Evolutionary conservation across 768 basidiomycete species (phyloP).

Genomic region (Leucosporidium creatinivorum): DNA sequence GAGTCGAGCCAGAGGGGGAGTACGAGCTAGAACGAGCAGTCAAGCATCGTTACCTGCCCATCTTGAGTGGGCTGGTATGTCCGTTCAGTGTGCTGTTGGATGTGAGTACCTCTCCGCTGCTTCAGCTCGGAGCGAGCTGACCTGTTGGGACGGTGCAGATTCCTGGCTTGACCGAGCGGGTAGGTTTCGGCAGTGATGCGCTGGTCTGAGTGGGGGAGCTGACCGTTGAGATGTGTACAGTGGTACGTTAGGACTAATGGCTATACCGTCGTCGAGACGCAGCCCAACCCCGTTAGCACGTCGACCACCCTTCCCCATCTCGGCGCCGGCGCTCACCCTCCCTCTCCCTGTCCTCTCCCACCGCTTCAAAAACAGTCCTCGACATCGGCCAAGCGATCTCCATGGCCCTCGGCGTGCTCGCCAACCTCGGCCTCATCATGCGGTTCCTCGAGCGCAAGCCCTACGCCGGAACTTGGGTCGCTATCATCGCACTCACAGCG

Average conservation of each 20-base stretch:
- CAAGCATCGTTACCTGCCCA: neutral
- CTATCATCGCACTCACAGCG: neutral
- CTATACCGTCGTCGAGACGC: conserved; percentile 5
- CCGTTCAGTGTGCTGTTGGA: conserved; percentile 4
- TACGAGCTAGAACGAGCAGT: neutral
- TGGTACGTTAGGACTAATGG: conserved; percentile 14
- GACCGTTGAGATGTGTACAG: neutral
- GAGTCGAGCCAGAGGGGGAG: neutral
- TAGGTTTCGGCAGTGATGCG: neutral
- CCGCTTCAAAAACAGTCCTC: conserved; percentile 45
- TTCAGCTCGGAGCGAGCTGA: neutral
- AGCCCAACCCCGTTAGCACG: conserved; percentile 46
- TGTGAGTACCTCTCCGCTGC: neutral
- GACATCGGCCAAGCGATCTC: conserved; percentile 59
- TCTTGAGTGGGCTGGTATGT: neutral
- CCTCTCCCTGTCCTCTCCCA: conserved; percentile 44
- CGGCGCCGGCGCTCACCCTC: too few relatives aligned
- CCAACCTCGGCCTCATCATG: conserved; percentile 59
- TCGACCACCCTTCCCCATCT: conserved; percentile 36
- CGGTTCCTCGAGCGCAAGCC: conserved; percentile 61
- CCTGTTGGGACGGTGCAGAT: neutral
- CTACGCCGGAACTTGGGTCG: neutral
- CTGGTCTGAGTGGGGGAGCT: neutral
- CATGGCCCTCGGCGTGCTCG: conserved; percentile 59
- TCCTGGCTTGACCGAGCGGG: conserved; percentile 8